Percentiles rank a stretch among this genome's conserved stretches.
Conservation (phyloP, 257 asterid genomes). For the Echium plantagineum region DNA sequence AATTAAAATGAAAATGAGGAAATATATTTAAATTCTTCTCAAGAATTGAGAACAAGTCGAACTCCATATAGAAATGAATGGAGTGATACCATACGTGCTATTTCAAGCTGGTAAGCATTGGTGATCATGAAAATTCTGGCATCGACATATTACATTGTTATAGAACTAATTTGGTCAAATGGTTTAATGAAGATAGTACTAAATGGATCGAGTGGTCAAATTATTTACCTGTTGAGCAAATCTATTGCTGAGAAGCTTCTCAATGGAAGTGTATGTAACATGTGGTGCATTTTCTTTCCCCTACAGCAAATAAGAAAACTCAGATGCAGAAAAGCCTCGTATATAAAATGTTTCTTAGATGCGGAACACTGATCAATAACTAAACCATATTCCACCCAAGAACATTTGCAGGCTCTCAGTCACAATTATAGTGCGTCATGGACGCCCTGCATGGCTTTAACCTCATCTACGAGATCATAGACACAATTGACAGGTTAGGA, state of each 20-base stretch:
- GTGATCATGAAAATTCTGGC: no score
- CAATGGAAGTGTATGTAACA: constrained; percentile 37
- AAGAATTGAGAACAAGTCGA: no score
- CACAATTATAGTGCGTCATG: not conserved
- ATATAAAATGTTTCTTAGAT: not conserved
- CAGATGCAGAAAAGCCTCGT: not conserved
- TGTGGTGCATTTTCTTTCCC: constrained; percentile 25
- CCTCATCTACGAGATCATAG: not conserved
- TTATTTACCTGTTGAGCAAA: constrained; percentile 80
- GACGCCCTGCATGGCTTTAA: not conserved
- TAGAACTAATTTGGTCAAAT: no score
- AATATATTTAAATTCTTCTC: no score
- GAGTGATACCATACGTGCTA: no score
- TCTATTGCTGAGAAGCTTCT: constrained; percentile 71
- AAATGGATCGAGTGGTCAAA: constrained; percentile 4
- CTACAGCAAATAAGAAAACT: constrained; percentile 28
- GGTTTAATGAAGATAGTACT: no score
- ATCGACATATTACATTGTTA: no score
- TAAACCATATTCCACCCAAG: not conserved
- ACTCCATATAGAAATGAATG: no score
- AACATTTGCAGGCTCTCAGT: not conserved
- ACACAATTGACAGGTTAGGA: not conserved
- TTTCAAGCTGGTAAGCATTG: no score
- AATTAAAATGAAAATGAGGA: no score
- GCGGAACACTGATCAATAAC: not conserved